These are phyloP conservation scores for Pinus taeda DNA, from an alignment of 75 land plant species.

Conservation along the genomic window DNA sequence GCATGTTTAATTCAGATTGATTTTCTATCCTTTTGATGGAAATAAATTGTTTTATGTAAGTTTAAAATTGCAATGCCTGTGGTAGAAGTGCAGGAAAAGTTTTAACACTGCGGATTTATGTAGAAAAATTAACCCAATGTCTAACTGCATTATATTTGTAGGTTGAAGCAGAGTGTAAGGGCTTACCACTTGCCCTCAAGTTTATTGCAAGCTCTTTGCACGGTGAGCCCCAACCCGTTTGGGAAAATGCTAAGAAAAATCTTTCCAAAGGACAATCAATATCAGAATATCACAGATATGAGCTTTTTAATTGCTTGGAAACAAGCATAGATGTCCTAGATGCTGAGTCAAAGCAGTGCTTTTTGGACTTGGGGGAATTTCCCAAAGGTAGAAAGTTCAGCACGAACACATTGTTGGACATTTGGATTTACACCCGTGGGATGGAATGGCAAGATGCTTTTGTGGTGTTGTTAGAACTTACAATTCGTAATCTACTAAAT, in stretches of 20 bases:
- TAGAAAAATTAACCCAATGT: background rate
- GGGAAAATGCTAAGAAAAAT: constrained; percentile 41
- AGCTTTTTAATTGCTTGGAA: constrained; percentile 51
- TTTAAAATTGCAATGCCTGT: background rate
- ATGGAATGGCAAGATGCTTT: constrained; percentile 55
- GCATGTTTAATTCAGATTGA: background rate
- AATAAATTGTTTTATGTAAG: background rate
- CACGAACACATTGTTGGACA: constrained; percentile 39
- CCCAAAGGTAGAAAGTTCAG: constrained; percentile 58
- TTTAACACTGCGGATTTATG: background rate
- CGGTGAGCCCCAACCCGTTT: constrained; percentile 29
- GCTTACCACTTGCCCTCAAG: constrained; percentile 63
- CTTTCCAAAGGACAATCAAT: constrained; percentile 38
- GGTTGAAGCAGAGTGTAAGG: constrained; percentile 55
- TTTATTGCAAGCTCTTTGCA: constrained; percentile 56
- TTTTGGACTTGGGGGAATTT: constrained; percentile 55
- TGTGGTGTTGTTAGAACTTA: constrained; percentile 44
- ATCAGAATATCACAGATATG: constrained; percentile 44
- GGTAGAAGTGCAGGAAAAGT: background rate
- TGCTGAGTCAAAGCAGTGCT: constrained; percentile 37
- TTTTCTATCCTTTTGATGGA: background rate
- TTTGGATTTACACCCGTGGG: constrained; percentile 54
- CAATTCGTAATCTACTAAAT: constrained; percentile 46
- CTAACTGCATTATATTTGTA: background rate
- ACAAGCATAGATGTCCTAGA: constrained; percentile 32